Percentiles rank a stretch among this genome's conserved stretches.
These are phyloP conservation scores for Nannizziopsis arthrosporioides DNA, from an alignment of 2,329 filamentous ascomycete genomes.

Conservation along the genomic window DNA sequence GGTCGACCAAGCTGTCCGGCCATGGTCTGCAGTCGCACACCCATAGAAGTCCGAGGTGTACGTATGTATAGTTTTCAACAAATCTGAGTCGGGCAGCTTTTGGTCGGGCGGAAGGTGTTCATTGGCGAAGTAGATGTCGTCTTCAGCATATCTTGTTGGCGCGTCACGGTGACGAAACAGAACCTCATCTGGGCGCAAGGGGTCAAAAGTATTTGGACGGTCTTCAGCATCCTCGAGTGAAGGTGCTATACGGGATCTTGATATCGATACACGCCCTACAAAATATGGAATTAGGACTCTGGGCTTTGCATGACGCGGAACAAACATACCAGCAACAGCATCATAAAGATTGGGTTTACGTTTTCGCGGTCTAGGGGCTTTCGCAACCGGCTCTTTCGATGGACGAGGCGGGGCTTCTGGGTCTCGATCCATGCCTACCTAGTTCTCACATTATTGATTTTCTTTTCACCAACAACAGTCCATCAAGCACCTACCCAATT, in stretches of 20 bases:
- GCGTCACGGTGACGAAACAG: constrained; percentile 44
- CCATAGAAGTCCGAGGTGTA: constrained; percentile 48
- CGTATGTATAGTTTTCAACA: constrained; percentile 46
- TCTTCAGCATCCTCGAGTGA: constrained; percentile 22
- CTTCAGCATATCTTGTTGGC: constrained; percentile 41
- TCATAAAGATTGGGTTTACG: constrained; percentile 44
- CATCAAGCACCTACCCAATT: background rate
- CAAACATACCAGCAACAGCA: constrained; percentile 43
- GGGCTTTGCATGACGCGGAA: background rate
- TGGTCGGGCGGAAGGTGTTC: constrained; percentile 31
- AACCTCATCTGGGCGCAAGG: constrained; percentile 47
- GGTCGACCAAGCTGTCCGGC: constrained; percentile 37
- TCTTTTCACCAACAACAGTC: too few relatives aligned
- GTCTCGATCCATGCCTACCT: constrained; percentile 2
- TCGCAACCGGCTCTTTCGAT: background rate
- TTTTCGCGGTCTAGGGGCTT: constrained; percentile 10
- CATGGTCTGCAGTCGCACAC: constrained; percentile 23
- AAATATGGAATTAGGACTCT: constrained; percentile 10
- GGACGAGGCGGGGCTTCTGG: background rate
- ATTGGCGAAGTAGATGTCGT: constrained; percentile 46
- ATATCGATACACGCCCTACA: constrained; percentile 38
- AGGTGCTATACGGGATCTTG: constrained; percentile 24
- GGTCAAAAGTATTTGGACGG: constrained; percentile 25
- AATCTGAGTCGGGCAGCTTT: constrained; percentile 44
- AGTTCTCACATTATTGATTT: background rate